Percentiles rank a stretch among this genome's conserved stretches.
Evolutionary conservation across 1,284 basidiomycete genomes (phyloP).

Genomic region (Sanghuangporus sanghuang): DNA sequence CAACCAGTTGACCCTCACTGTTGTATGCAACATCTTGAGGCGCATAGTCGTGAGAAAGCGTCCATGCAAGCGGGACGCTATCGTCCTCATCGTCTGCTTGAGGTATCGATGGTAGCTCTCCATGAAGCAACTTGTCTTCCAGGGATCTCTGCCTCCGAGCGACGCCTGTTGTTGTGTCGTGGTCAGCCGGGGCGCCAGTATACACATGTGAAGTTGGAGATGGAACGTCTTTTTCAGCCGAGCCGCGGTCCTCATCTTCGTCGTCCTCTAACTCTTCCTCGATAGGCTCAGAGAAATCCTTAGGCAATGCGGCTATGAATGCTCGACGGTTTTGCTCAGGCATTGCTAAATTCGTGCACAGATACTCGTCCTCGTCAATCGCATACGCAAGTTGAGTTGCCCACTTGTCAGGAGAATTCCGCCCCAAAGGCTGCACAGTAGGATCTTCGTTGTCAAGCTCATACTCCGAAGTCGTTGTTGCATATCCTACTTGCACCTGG

Average conservation of each 20-base stretch:
- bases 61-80: constrained; percentile 46
- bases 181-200: constrained; percentile 31
- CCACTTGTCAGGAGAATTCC: background rate
- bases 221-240: constrained; percentile 29
- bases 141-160: constrained; percentile 36
- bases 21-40: constrained; percentile 87
- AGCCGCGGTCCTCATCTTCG: constrained; percentile 6
- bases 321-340: constrained; percentile 8
- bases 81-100: constrained; percentile 28
- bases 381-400: background rate
- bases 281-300: background rate
- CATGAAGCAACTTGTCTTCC: constrained; percentile 53
- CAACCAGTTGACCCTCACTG: constrained; percentile 83
- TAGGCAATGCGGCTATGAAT: constrained; percentile 4
- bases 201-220: constrained; percentile 46
- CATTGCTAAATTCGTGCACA: background rate
- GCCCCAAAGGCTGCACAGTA: constrained; percentile 20
- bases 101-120: constrained; percentile 46
- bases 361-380: constrained; percentile 3
- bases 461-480: constrained; percentile 4
- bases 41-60: constrained; percentile 66
- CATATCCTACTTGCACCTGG: constrained; percentile 13
- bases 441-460: constrained; percentile 28
- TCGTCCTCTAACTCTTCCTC: constrained; percentile 27
- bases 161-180: constrained; percentile 50